Percentiles rank a stretch among this genome's conserved stretches.
These are phyloP conservation scores for Trypethelium eluteriae DNA, from an alignment of 495 filamentous ascomycete genomes.

Conservation along the genomic window DNA sequence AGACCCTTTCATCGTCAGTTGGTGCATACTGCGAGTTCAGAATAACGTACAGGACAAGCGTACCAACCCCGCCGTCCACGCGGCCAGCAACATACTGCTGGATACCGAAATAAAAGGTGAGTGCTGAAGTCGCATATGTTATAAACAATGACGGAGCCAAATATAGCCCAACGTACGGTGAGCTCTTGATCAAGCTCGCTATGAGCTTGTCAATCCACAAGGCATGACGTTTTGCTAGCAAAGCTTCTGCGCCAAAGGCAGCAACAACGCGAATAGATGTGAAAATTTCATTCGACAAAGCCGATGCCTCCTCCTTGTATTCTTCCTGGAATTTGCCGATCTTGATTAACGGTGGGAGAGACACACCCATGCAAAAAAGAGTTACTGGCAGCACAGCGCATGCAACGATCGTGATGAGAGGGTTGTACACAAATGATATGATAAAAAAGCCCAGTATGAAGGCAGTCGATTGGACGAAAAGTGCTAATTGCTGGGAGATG, in stretches of 20 bases:
- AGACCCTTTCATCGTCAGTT: slow-evolving; percentile 12
- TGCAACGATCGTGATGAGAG: slow-evolving; percentile 36
- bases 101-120: slow-evolving; percentile 34
- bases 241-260: slow-evolving; percentile 55
- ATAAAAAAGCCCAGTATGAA: slow-evolving; percentile 30
- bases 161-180: slow-evolving; percentile 41
- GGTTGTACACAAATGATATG: slow-evolving; percentile 28
- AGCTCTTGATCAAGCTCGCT: slow-evolving; percentile 45
- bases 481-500: slow-evolving; percentile 31
- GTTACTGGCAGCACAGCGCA: slow-evolving; percentile 51
- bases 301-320: slow-evolving; percentile 53
- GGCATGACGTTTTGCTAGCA: slow-evolving; percentile 46
- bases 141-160: slow-evolving; percentile 26
- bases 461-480: slow-evolving; percentile 28
- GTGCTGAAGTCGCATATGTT: slow-evolving; percentile 28
- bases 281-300: slow-evolving; percentile 48
- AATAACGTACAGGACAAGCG: slow-evolving; percentile 10
- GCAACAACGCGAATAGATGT: slow-evolving; percentile 45
- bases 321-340: slow-evolving; percentile 49
- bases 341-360: slow-evolving; percentile 52
- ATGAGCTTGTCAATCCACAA: slow-evolving; percentile 52
- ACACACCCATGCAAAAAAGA: slow-evolving; percentile 46
- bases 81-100: slow-evolving; percentile 23
- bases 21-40: slow-evolving; percentile 9
- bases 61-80: slow-evolving; percentile 10